Base-by-base conservation (phyloP, 192 early-diverging fungal species). In the Linnemannia zychae region DNA sequence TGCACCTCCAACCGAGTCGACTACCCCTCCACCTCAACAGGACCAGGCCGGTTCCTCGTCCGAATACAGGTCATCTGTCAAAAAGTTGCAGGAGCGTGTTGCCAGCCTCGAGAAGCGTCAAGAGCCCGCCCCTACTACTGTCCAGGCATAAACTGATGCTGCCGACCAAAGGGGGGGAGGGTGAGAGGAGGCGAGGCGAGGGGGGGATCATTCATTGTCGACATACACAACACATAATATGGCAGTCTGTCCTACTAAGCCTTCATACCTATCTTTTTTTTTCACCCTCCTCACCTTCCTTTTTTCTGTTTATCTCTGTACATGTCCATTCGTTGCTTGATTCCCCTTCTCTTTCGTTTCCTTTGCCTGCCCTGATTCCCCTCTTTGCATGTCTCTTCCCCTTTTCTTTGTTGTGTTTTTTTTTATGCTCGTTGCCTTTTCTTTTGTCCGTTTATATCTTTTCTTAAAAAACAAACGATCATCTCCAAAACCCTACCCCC, bases 31-130 rank as follows among this genome's bases (percentile, higher is more conserved):
- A 9, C 24, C 50, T 18, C 52, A 77, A 1, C 52, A 63, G 57
- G 57, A 63, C 57, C 57, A 63, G 57, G 0, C 57, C 31, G 57
- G 57, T 3, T 63, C 57, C 13, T 40, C 82, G 5, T 20, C 72
- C 24, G 82, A 84, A 12, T 85, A 79, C 46, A 53, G 75, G n/a
- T 63, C 77, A 16, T 75, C 82, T 20, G 77, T 79, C 74, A 79
- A 85, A 69, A 85, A 79, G 65, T 40, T 85, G 74, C 77, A 76
- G 63, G 83, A 85, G 28, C 77, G 83, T 18, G 77, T 85, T 16
- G 83, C 83, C 17, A 79, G 57, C 33, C 73, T 85, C 22, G 83
- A 85, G 46, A 79, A 85, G 69, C 67, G 74, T 18, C 80, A 81
- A 20, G 80, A 81, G 49, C 50, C 69, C 24, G 40, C 20, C 24